A percentile compares a stretch with the other conserved stretches of the same genome.
These are phyloP conservation scores for Cryptosporidium tyzzeri DNA, from an alignment of 169 alveolate species.

Conservation along the genomic window DNA sequence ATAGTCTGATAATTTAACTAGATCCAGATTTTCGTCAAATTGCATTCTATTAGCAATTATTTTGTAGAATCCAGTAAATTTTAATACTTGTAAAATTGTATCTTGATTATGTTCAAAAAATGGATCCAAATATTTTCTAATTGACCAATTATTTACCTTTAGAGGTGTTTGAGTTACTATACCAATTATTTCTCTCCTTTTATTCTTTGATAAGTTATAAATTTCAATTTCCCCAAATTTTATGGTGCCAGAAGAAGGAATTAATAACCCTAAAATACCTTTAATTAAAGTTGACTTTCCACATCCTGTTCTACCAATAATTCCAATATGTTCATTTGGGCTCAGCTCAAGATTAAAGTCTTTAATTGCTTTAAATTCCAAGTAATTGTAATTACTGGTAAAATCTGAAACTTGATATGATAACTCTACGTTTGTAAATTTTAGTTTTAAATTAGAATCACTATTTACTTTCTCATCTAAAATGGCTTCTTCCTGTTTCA, in stretches of 20 bases:
- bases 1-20: background rate
- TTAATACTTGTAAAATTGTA: background rate
- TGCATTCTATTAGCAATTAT: background rate
- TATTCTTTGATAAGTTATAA: background rate
- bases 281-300: slow-evolving; percentile 53
- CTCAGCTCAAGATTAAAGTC: slow-evolving; percentile 3
- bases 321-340: slow-evolving; percentile 42
- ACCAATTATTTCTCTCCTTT: slow-evolving; percentile 31
- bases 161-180: slow-evolving; percentile 24
- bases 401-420: background rate
- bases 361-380: slow-evolving; percentile 12
- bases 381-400: background rate
- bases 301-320: slow-evolving; percentile 64
- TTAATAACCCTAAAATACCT: slow-evolving; percentile 4
- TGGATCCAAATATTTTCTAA: slow-evolving; percentile 58
- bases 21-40: background rate
- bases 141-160: slow-evolving; percentile 29
- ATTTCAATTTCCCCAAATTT: slow-evolving; percentile 19
- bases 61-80: slow-evolving; percentile 4
- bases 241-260: slow-evolving; percentile 20
- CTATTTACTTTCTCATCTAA: background rate
- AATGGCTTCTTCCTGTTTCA: background rate
- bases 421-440: slow-evolving; percentile 24
- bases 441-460: background rate
- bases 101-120: background rate